Conservation (phyloP, 2,329 filamentous ascomycete genomes). For the Leptographium lundbergii region DNA sequence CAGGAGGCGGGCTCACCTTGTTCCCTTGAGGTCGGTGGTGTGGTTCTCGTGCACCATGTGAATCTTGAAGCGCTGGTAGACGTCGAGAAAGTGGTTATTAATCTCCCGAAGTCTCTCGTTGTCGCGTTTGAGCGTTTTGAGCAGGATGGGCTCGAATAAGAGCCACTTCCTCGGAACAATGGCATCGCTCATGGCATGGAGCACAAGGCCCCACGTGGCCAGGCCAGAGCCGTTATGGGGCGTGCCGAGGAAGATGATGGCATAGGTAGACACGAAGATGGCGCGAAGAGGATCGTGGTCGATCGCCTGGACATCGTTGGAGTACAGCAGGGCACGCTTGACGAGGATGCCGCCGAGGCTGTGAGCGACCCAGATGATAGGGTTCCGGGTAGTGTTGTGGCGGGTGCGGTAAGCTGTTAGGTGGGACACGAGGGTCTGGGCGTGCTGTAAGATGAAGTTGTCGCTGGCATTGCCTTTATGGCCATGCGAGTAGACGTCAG, state of each 20-base stretch:
- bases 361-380: slow-evolving; percentile 67
- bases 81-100: slow-evolving; percentile 58
- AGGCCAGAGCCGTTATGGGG: slow-evolving; percentile 59
- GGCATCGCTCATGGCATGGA: slow-evolving; percentile 55
- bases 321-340: slow-evolving; percentile 57
- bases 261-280: slow-evolving; percentile 63
- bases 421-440: slow-evolving; percentile 52
- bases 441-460: slow-evolving; percentile 57
- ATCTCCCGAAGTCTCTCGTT: slow-evolving; percentile 65
- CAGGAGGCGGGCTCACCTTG: slow-evolving; percentile 25
- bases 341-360: slow-evolving; percentile 61
- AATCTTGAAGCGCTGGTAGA: slow-evolving; percentile 57
- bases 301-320: slow-evolving; percentile 44
- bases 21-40: slow-evolving; percentile 55
- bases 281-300: slow-evolving; percentile 53
- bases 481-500: slow-evolving; percentile 42
- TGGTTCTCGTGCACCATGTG: slow-evolving; percentile 68
- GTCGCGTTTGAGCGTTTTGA: slow-evolving; percentile 59
- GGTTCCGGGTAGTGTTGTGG: slow-evolving; percentile 42
- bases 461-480: slow-evolving; percentile 41
- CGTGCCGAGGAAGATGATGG: slow-evolving; percentile 64
- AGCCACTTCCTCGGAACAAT: slow-evolving; percentile 54
- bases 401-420: slow-evolving; percentile 51
- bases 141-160: slow-evolving; percentile 52
- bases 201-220: slow-evolving; percentile 52